These are phyloP conservation scores for Mycena floridula DNA, from an alignment of 768 basidiomycete species.

Conservation along the genomic window DNA sequence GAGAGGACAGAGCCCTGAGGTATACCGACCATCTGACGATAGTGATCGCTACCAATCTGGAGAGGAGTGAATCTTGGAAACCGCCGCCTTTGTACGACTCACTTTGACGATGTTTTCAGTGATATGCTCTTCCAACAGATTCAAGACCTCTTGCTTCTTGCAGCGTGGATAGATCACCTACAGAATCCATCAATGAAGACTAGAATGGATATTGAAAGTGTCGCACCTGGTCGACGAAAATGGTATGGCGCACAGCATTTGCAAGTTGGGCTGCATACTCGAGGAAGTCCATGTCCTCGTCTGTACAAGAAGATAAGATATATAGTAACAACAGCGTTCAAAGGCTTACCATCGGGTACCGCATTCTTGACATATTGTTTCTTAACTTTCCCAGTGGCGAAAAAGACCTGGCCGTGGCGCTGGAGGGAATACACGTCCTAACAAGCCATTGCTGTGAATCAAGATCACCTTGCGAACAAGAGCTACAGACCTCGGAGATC, in stretches of 20 bases:
- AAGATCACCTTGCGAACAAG: background rate
- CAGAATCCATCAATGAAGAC: background rate
- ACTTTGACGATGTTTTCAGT: slow-evolving; percentile 91
- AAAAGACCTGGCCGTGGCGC: slow-evolving; percentile 60
- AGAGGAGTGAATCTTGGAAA: background rate
- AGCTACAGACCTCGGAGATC: slow-evolving; percentile 57
- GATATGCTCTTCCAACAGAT: slow-evolving; percentile 84
- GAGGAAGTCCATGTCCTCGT: slow-evolving; percentile 71
- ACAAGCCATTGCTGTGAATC: background rate
- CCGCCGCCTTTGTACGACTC: too few relatives aligned
- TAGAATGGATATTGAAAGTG: background rate
- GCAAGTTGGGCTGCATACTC: slow-evolving; percentile 67
- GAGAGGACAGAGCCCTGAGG: slow-evolving; percentile 98
- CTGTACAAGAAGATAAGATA: slow-evolving; percentile 28
- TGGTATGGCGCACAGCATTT: slow-evolving; percentile 55
- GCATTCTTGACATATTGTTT: slow-evolving; percentile 57
- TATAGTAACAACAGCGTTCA: background rate
- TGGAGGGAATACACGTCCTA: slow-evolving; percentile 74
- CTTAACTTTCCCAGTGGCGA: slow-evolving; percentile 49
- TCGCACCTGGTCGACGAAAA: slow-evolving; percentile 81
- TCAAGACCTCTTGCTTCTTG: slow-evolving; percentile 54
- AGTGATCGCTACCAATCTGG: slow-evolving; percentile 78
- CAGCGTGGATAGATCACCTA: slow-evolving; percentile 51
- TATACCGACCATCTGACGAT: slow-evolving; percentile 88
- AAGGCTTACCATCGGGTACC: slow-evolving; percentile 50